Evolutionary conservation across 2,329 filamentous ascomycete genomes (phyloP).

Genomic region (Bimuria novae-zelandiae): DNA sequence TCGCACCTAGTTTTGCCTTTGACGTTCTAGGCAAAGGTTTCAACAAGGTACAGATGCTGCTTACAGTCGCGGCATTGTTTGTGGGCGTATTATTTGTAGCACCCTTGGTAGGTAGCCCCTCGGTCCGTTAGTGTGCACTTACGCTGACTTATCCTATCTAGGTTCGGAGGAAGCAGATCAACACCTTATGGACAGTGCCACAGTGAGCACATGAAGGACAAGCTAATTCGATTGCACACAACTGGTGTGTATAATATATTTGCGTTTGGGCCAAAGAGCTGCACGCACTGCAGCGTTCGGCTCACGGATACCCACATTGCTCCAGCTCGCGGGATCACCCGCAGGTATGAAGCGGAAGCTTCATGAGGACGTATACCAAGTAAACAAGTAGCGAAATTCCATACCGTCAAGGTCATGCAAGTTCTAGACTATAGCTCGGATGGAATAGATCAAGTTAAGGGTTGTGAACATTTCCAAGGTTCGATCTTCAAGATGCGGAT

Average conservation of each 20-base stretch:
- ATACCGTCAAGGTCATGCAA: no score
- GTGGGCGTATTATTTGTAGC: constrained; percentile 77
- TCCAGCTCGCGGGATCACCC: neutral
- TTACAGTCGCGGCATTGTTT: constrained; percentile 80
- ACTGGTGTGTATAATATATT: neutral
- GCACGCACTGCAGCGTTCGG: neutral
- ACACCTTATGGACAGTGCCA: constrained; percentile 62
- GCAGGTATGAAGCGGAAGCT: neutral
- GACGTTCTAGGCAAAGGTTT: constrained; percentile 93
- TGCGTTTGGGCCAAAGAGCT: neutral
- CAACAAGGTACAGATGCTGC: constrained; percentile 82
- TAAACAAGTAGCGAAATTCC: no score
- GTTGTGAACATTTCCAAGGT: no score
- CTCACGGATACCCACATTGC: neutral
- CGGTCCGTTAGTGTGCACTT: neutral
- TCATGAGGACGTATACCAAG: no score
- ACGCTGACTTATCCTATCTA: constrained; percentile 27
- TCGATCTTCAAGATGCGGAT: no score
- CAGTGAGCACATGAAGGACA: constrained; percentile 8
- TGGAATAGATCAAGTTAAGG: no score
- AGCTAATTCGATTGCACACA: neutral
- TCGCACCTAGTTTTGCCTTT: constrained; percentile 87
- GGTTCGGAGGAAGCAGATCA: constrained; percentile 68
- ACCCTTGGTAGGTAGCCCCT: constrained; percentile 69
- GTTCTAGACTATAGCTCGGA: no score